Conservation (phyloP, 768 basidiomycete species). For the Kwoniella shandongensis region DNA sequence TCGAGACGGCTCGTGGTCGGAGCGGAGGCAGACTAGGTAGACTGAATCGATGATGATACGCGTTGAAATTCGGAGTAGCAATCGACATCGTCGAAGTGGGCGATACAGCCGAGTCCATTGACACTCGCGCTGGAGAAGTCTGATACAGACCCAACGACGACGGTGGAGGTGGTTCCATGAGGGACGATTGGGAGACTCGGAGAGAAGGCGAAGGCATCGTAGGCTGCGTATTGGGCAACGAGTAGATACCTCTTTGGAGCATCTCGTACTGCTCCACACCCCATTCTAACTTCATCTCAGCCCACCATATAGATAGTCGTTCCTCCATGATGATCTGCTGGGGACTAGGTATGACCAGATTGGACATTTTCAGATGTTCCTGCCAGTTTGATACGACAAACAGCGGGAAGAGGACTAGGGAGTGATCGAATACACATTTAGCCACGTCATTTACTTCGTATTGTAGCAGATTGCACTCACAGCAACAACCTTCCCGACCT, state of each 20-base stretch:
- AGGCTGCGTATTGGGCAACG: conserved; percentile 1
- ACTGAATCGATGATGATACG: conserved; percentile 7
- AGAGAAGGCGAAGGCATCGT: conserved; percentile 7
- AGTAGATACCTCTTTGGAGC: conserved; percentile 27
- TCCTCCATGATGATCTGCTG: conserved; percentile 32
- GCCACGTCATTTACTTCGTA: no score
- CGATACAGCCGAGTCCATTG: conserved; percentile 15
- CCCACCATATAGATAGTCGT: conserved; percentile 38
- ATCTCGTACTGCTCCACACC: conserved; percentile 31
- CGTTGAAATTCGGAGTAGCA: conserved; percentile 8
- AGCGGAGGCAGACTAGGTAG: conserved; percentile 18
- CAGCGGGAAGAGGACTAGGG: conserved; percentile 46
- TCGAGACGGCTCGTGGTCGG: conserved; percentile 14
- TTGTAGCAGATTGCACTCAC: no score
- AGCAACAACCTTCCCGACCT: conserved; percentile 43
- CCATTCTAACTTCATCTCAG: conserved; percentile 37
- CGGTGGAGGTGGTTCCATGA: conserved; percentile 4
- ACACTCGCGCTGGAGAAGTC: conserved; percentile 13
- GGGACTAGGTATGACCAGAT: conserved; percentile 8
- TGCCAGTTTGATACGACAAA: conserved; percentile 49
- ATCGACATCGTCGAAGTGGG: conserved; percentile 23
- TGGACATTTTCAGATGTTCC: conserved; percentile 32
- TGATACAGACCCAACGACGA: conserved; percentile 19
- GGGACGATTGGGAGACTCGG: conserved; percentile 7
- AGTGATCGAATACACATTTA: neutral